Conservation (phyloP, 805 yeast species). For the Candida parachauliodes region DNA sequence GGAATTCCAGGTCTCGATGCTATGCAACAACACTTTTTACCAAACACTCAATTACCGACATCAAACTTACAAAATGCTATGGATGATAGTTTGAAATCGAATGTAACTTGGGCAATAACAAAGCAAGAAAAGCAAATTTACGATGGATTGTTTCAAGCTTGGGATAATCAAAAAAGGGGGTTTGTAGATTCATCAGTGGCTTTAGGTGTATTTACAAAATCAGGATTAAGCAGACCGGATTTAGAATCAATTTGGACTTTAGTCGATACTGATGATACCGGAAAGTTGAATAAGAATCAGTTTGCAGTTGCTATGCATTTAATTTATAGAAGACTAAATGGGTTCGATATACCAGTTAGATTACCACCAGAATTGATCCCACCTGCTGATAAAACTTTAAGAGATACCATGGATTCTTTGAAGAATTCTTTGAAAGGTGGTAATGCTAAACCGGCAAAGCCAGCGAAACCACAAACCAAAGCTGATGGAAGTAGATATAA, state of each 20-base stretch:
- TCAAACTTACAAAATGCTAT: slow-evolving; percentile 39
- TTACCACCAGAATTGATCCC: slow-evolving; percentile 90
- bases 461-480: slow-evolving; percentile 13
- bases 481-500: slow-evolving; percentile 44
- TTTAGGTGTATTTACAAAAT: slow-evolving; percentile 81
- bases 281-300: slow-evolving; percentile 82
- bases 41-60: slow-evolving; percentile 37
- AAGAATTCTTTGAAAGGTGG: slow-evolving; percentile 58
- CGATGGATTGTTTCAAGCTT: slow-evolving; percentile 82
- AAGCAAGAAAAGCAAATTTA: slow-evolving; percentile 84
- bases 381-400: slow-evolving; percentile 72
- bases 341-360: slow-evolving; percentile 74
- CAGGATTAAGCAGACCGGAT: slow-evolving; percentile 82
- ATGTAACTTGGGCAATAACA: slow-evolving; percentile 78
- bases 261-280: slow-evolving; percentile 78
- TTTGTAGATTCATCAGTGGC: slow-evolving; percentile 77
- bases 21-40: slow-evolving; percentile 66
- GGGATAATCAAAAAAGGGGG: slow-evolving; percentile 72
- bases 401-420: slow-evolving; percentile 65
- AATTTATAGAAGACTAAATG: slow-evolving; percentile 85
- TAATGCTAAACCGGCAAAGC: slow-evolving; percentile 19
- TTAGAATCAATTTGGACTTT: slow-evolving; percentile 89
- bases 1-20: slow-evolving; percentile 69
- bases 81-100: slow-evolving; percentile 45
- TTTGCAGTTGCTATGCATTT: slow-evolving; percentile 97